Conservation (phyloP, 2,329 filamentous ascomycete species). For the Fusarium staphyleae region DNA sequence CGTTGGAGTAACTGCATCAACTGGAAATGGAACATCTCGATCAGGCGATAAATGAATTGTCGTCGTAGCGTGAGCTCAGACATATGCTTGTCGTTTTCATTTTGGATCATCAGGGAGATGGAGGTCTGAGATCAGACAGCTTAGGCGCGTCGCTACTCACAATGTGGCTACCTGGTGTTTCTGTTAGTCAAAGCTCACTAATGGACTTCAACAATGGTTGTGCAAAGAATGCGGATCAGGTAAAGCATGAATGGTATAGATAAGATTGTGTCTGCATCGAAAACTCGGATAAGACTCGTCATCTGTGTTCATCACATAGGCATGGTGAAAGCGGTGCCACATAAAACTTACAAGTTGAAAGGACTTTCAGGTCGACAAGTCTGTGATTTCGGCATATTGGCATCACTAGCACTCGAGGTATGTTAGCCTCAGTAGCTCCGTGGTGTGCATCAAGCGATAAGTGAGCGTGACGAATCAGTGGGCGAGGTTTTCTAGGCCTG, state of each 20-base stretch:
- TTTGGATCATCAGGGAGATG: constrained; percentile 79
- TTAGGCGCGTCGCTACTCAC: constrained; percentile 36
- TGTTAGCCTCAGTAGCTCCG: constrained; percentile 33
- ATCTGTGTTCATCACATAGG: constrained; percentile 63
- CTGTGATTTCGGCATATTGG: not conserved
- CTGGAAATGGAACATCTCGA: constrained; percentile 31
- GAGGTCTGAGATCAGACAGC: constrained; percentile 22
- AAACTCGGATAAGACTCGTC: constrained; percentile 81
- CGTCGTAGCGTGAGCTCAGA: constrained; percentile 72
- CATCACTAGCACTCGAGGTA: constrained; percentile 28
- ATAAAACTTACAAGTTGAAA: constrained; percentile 27
- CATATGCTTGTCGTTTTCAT: constrained; percentile 96
- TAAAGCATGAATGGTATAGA: constrained; percentile 76
- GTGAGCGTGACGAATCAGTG: constrained; percentile 69
- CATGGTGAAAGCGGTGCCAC: constrained; percentile 26
- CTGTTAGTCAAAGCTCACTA: constrained; percentile 33
- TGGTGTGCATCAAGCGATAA: constrained; percentile 11
- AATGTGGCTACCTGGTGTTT: constrained; percentile 14
- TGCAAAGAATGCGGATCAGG: constrained; percentile 48
- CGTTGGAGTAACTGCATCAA: constrained; percentile 24
- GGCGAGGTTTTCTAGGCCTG: constrained; percentile 99
- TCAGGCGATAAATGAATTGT: constrained; percentile 49
- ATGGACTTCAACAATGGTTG: constrained; percentile 11
- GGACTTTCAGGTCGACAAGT: not conserved
- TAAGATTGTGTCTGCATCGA: constrained; percentile 71